Conservation (phyloP, 2,329 filamentous ascomycete species). For the Colletotrichum acutatum region DNA sequence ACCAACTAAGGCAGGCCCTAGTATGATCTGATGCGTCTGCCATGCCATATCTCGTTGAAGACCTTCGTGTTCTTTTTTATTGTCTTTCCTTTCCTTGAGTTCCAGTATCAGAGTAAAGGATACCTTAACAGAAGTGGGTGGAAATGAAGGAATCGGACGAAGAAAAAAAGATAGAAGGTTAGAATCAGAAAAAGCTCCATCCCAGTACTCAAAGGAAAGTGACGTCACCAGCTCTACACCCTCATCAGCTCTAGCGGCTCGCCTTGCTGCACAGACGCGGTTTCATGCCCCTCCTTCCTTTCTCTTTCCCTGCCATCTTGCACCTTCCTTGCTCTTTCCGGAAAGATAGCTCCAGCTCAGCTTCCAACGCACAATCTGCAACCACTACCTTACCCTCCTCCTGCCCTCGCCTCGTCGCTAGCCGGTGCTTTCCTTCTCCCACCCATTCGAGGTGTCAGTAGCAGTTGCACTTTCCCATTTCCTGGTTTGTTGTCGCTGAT, state of each 20-base stretch:
- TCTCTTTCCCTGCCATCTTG: not conserved
- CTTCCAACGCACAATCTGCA: not conserved
- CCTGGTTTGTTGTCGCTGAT: not conserved
- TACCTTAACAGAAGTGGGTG: too few species aligned
- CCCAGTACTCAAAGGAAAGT: not conserved
- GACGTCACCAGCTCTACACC: conserved; percentile 15
- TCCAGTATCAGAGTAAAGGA: too few species aligned
- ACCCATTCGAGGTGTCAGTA: not conserved
- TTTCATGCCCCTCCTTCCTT: conserved; percentile 25
- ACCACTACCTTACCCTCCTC: not conserved
- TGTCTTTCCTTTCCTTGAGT: not conserved
- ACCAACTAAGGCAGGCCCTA: not conserved
- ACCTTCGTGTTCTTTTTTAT: not conserved
- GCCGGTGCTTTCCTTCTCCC: not conserved
- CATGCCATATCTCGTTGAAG: not conserved
- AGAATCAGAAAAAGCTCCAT: conserved; percentile 26
- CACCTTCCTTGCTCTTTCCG: not conserved
- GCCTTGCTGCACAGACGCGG: conserved; percentile 17
- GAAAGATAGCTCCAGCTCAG: not conserved
- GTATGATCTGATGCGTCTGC: not conserved
- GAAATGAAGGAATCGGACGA: too few species aligned
- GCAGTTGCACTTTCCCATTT: not conserved
- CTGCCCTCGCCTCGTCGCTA: too few species aligned
- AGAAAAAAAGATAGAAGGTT: not conserved
- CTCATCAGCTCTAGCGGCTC: conserved; percentile 9